Conservation (phyloP, 2,329 filamentous ascomycete genomes). For the Colletotrichum destructivum region DNA sequence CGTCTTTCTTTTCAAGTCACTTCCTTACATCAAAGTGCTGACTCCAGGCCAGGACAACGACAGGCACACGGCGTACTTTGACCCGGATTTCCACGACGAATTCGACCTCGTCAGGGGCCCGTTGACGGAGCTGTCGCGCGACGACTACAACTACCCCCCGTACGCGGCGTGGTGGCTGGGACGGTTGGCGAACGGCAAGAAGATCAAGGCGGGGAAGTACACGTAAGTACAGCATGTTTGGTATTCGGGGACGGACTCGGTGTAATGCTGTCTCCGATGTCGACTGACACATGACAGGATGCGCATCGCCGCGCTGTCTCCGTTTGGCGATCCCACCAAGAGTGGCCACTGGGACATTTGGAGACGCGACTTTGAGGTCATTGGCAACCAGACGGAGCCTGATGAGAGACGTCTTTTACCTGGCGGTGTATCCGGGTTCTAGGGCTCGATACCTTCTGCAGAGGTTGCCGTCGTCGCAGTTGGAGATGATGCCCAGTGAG, state of each 20-base stretch:
- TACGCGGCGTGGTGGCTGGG: constrained; percentile 40
- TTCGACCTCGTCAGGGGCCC: constrained; percentile 32
- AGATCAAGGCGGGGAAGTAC: constrained; percentile 38
- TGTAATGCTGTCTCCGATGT: fast-evolving
- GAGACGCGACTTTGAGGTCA: constrained; percentile 7
- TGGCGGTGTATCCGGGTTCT: no score
- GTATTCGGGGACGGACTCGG: no score
- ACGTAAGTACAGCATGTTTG: constrained; percentile 2
- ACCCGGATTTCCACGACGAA: constrained; percentile 30
- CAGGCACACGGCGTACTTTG: constrained; percentile 1
- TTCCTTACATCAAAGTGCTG: background rate
- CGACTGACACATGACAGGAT: constrained; percentile 8
- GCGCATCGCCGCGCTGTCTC: constrained; percentile 36
- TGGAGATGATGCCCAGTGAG: background rate
- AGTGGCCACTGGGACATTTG: constrained; percentile 37
- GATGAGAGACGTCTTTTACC: fast-evolving
- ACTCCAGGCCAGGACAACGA: constrained; percentile 20
- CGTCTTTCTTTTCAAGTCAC: no score
- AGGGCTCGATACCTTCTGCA: background rate
- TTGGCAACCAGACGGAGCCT: background rate
- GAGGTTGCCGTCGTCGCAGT: no score
- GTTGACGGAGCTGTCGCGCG: constrained; percentile 17
- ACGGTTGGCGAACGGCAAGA: constrained; percentile 21
- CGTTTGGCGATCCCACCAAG: constrained; percentile 30
- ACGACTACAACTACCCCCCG: constrained; percentile 12